phyloP scores from a whole-genome alignment of 1,139 yeast species.

The Zygosaccharomyces sapae region DNA sequence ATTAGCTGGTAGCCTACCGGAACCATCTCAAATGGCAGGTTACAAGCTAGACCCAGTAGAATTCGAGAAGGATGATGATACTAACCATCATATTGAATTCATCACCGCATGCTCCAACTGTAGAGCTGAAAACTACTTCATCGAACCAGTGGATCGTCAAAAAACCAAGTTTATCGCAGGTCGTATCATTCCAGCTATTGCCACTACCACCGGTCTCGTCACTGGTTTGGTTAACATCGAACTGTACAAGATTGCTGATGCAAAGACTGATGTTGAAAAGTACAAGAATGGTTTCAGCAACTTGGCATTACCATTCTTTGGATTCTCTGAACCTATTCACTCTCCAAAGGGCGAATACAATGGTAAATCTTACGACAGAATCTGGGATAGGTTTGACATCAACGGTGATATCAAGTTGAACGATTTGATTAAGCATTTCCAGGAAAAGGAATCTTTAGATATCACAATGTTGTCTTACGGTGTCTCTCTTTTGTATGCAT shows the following conservation, averaged over 20 bases:
- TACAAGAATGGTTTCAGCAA: slow-evolving; percentile 93
- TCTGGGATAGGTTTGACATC: slow-evolving; percentile 92
- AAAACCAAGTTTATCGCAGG: slow-evolving; percentile 87
- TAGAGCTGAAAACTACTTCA: slow-evolving; percentile 87
- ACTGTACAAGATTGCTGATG: slow-evolving; percentile 82
- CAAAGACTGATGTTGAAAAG: slow-evolving; percentile 67
- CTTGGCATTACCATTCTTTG: slow-evolving; percentile 91
- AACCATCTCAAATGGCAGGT: slow-evolving; percentile 85
- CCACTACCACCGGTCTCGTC: slow-evolving; percentile 94
- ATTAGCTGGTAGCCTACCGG: slow-evolving; percentile 76
- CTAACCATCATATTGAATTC: slow-evolving; percentile 93
- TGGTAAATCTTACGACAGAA: slow-evolving; percentile 72
- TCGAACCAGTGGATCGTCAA: slow-evolving; percentile 70
- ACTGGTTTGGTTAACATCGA: slow-evolving; percentile 93
- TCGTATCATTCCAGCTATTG: slow-evolving; percentile 96
- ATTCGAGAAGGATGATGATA: slow-evolving; percentile 95
- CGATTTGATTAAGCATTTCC: slow-evolving; percentile 70
- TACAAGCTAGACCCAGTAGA: slow-evolving; percentile 82
- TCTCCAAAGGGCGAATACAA: slow-evolving; percentile 81
- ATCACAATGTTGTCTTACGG: slow-evolving; percentile 91
- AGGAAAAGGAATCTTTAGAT: slow-evolving; percentile 76
- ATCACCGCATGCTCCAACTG: slow-evolving; percentile 96
- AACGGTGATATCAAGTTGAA: slow-evolving; percentile 73
- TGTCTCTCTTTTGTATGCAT: slow-evolving; percentile 83
- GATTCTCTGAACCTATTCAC: slow-evolving; percentile 91